Evolutionary conservation across 306 rosid genomes (phyloP), one percentile per base, ranked within the genome.

Genomic region (Clitoria ternatea): DNA sequence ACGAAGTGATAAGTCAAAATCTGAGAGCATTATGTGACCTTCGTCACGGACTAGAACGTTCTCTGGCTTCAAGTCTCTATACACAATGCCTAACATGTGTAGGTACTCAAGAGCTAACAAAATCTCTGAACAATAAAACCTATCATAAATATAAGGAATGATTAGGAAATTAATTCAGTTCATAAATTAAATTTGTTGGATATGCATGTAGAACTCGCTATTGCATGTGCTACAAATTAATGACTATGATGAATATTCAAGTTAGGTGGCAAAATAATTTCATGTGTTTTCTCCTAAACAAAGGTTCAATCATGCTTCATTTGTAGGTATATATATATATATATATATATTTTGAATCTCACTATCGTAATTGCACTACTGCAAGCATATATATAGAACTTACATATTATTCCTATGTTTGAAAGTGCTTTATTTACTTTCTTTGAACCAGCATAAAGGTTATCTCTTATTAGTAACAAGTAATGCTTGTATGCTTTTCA

Each of bases 1-100:
- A 14, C 96, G 91, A 11, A 92, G 94, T 4, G 97, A 92, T 59
- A 92, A 52, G 66, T 89, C 97, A 2, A 92, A 92, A 79, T 92
- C 96, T 0, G 97, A 92, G 52, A 92, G 96, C 97, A 92, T 92
- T 76, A 92, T 92, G 77, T 92, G 97, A 6, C 97, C 97, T 70
- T 82, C 90, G 7, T 89, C 96, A 70, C 96, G 79, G 23, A 89
- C 96, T 29, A 92, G 73, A 6, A 92, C 89, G 23, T 92, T 92
- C 68, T 92, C 97, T 11, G 94, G 97, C 77, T 92, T 92, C 55
- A 92, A 79, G 74, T 92, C 96, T 79, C 97, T 81, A 65, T 92
- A 92, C 52, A 92, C 97, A 26, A 89, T 87, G 43, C 97, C 97
- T 49, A 92, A 85, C 97, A 92, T 89, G 83, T 92, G 97, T 56